These are phyloP conservation scores for Boechera divaricarpa DNA, from an alignment of 345 rosid genomes.

Conservation along the genomic window DNA sequence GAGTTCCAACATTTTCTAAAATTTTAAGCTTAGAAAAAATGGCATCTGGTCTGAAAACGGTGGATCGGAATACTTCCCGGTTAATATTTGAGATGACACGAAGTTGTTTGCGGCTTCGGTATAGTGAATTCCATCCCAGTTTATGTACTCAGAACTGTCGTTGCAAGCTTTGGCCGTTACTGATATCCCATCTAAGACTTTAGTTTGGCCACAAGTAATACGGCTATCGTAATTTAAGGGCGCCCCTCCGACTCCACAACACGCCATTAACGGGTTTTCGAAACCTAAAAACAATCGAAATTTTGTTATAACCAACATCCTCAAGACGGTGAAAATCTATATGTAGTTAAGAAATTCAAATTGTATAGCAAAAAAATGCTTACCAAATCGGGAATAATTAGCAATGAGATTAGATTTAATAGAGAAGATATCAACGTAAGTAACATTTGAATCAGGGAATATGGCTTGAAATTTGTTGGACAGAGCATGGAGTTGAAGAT, in stretches of 20 bases:
- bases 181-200: constrained; percentile 68
- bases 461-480: constrained; percentile 70
- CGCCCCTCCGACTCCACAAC: constrained; percentile 91
- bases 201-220: constrained; percentile 80
- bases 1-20: constrained; percentile 44
- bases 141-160: constrained; percentile 83
- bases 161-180: constrained; percentile 70
- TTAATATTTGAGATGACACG: constrained; percentile 75
- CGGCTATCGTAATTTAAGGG: constrained; percentile 81
- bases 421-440: constrained; percentile 77
- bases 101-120: constrained; percentile 87
- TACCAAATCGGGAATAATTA: constrained; percentile 79
- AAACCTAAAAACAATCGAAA: constrained; percentile 61
- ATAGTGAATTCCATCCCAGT: constrained; percentile 97
- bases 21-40: constrained; percentile 72
- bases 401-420: constrained; percentile 76
- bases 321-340: background rate
- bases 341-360: background rate
- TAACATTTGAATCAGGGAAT: constrained; percentile 64
- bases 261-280: constrained; percentile 88
- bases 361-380: background rate
- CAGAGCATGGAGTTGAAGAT: constrained; percentile 87
- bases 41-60: constrained; percentile 87
- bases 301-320: constrained; percentile 12
- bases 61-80: constrained; percentile 86